phyloP scores from a whole-genome alignment of 2,329 filamentous ascomycete genomes.

The Cytospora mali region DNA sequence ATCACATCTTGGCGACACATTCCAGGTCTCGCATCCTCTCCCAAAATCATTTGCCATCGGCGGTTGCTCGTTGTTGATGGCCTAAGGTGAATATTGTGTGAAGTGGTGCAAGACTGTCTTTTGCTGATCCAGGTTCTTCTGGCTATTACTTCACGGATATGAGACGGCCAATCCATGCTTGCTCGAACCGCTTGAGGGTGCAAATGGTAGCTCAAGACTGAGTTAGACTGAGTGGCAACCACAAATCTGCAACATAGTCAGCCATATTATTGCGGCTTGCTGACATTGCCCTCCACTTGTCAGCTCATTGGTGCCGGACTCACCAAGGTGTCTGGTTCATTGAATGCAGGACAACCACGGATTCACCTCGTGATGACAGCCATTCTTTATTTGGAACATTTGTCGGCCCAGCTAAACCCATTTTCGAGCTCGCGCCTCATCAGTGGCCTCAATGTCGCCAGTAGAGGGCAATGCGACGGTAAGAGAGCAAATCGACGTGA shows the following conservation, averaged over 20 bases:
- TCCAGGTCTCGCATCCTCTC: background rate
- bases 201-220: background rate
- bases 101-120: background rate
- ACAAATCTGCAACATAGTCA: background rate
- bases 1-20: background rate
- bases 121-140: no score
- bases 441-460: background rate
- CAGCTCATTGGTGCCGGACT: background rate
- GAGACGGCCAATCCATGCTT: no score
- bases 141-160: no score
- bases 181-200: background rate
- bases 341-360: background rate
- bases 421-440: background rate
- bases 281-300: constrained; percentile 2
- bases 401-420: constrained; percentile 5
- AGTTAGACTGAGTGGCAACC: background rate
- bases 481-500: background rate
- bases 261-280: constrained; percentile 6
- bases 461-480: constrained; percentile 1
- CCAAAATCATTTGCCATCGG: background rate
- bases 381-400: constrained; percentile 11
- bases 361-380: background rate
- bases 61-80: background rate
- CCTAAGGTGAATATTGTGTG: background rate
- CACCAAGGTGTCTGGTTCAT: background rate